Evolutionary conservation across 768 basidiomycete genomes (phyloP).

Genomic region (Lactifluus subvellereus): DNA sequence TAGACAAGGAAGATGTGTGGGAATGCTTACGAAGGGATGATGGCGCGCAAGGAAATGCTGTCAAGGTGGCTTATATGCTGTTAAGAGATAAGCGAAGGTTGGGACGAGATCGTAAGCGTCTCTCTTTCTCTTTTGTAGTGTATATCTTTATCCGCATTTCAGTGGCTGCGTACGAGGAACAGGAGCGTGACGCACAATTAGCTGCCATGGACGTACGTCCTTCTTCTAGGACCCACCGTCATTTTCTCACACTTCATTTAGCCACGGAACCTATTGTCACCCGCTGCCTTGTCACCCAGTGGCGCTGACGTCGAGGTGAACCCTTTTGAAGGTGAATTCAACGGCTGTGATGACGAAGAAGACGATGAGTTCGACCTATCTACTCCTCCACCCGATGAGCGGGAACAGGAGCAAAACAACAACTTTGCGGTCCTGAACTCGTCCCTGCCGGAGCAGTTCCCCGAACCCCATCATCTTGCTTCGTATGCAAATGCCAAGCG

Average conservation of each 20-base stretch:
- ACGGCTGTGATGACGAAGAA: constrained; percentile 44
- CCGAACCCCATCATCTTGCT: constrained; percentile 65
- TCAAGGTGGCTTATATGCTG: constrained; percentile 95
- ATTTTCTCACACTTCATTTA: constrained; percentile 28
- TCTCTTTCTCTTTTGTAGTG: constrained; percentile 13
- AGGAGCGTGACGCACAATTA: constrained; percentile 76
- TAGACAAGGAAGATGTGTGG: constrained; percentile 83
- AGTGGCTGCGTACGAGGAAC: constrained; percentile 78
- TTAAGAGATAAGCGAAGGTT: constrained; percentile 82
- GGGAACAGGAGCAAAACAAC: constrained; percentile 47
- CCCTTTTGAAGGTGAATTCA: constrained; percentile 76
- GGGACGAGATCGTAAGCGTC: constrained; percentile 72
- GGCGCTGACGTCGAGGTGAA: constrained; percentile 60
- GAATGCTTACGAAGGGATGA: constrained; percentile 77
- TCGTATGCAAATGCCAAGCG: constrained; percentile 57
- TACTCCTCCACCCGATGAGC: constrained; percentile 33
- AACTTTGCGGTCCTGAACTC: constrained; percentile 89
- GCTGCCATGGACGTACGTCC: constrained; percentile 72
- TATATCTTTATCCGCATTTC: constrained; percentile 21
- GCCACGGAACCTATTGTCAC: constrained; percentile 69
- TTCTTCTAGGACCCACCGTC: not conserved
- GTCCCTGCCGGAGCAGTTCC: constrained; percentile 59
- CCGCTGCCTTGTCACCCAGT: constrained; percentile 57
- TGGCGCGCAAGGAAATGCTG: constrained; percentile 81
- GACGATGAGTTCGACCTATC: constrained; percentile 49